Evolutionary conservation across 1,284 basidiomycete species (phyloP), one percentile per base, ranked within the genome.

Genomic region (Thelephora terrestris): DNA sequence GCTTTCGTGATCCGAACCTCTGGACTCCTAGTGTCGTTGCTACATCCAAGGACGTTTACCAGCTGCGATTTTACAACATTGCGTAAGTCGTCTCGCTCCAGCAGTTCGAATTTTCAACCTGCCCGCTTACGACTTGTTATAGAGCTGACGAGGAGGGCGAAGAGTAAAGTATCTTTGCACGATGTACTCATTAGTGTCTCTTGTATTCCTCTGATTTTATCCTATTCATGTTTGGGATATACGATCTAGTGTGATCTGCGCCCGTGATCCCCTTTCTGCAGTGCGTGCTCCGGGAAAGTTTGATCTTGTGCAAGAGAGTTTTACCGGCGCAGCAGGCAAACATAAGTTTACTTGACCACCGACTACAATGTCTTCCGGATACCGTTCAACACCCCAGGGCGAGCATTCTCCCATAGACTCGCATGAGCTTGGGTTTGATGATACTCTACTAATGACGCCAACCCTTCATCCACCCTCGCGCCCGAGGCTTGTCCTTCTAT

Each of bases 21-120:
- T 17, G 16, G 38, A 14, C 40, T 20, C 46, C 48, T 53, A 83
- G 83, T 51, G 91, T 94, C 56, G 88, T 94, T 57, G 90, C 91
- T 38, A 82, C 89, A 34, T 78, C 83, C 47, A 93, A 93, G 71
- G 91, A 94, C 67, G 78, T 77, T 57, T 95, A 94, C 70, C 81
- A 91, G 63, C 82, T 95, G 55, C 79, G 84, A 58, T 94, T 93
- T 83, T 94, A 91, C 78, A 93, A 93, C 71, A 91, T 94, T 58
- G 85, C 86, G 86, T 89, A 76, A 59, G 85, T 73, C 24, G 5
- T 32, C 21, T 16, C 46, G 14, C 37, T 37, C 5, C 5, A 43
- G 5, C 6, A 2, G 39, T 14, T 14, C n/a, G 7, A 42, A 20
- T 42, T 20, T n/a, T 5, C 25, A 3, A 17, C 17, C 14, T 10